phyloP scores from a whole-genome alignment of 768 basidiomycete species.

The Mycena haematopus region DNA sequence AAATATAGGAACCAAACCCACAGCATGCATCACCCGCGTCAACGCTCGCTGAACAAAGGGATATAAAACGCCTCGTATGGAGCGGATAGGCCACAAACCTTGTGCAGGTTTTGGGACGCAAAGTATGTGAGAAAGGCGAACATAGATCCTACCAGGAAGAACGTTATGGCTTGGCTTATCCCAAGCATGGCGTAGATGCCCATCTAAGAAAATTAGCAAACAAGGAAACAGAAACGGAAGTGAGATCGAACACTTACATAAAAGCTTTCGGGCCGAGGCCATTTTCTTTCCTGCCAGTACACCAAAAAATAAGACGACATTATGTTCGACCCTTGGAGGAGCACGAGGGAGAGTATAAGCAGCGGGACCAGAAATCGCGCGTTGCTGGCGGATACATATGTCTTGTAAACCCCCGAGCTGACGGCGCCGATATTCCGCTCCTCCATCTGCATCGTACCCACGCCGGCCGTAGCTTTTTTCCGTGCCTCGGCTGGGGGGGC shows the following conservation, averaged over 20 bases:
- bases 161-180: slow-evolving; percentile 67
- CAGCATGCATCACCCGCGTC: slow-evolving; percentile 73
- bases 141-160: slow-evolving; percentile 70
- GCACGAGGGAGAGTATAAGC: slow-evolving; percentile 61
- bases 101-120: slow-evolving; percentile 75
- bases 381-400: slow-evolving; percentile 74
- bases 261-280: slow-evolving; percentile 64
- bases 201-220: slow-evolving; percentile 57
- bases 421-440: slow-evolving; percentile 83
- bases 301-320: too few species aligned
- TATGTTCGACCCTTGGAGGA: slow-evolving; percentile 59
- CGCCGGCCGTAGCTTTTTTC: slow-evolving; percentile 49
- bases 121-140: slow-evolving; percentile 79
- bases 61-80: not conserved
- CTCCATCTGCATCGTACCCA: slow-evolving; percentile 80
- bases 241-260: slow-evolving; percentile 59
- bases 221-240: slow-evolving; percentile 1
- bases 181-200: slow-evolving; percentile 81
- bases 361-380: slow-evolving; percentile 78
- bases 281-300: slow-evolving; percentile 84
- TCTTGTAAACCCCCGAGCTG: slow-evolving; percentile 55
- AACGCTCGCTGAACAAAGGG: slow-evolving; percentile 57
- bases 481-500: slow-evolving; percentile 38
- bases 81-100: slow-evolving; percentile 40
- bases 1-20: not conserved